These are phyloP conservation scores for Thalassiosira livingstoniorum DNA, from an alignment of 352 stramenopile genomes.

Conservation along the genomic window DNA sequence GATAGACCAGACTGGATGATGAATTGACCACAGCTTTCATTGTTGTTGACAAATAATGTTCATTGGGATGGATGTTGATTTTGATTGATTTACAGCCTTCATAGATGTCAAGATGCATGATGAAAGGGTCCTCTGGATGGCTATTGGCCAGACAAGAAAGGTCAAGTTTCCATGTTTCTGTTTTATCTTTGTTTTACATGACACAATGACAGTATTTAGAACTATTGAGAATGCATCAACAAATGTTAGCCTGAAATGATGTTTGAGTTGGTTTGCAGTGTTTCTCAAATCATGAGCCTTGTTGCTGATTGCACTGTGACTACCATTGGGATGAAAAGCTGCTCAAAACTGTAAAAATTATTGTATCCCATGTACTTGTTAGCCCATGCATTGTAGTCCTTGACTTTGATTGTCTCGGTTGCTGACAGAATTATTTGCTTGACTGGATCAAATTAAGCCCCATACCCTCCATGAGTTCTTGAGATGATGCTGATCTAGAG, in stretches of 20 bases:
- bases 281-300: neutral
- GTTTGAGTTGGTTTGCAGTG: neutral
- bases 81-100: conserved; percentile 17
- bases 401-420: neutral
- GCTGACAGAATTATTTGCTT: neutral
- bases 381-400: neutral
- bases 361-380: neutral
- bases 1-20: neutral
- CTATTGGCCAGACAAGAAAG: conserved; percentile 4
- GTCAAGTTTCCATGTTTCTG: conserved; percentile 30
- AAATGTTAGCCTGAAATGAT: neutral
- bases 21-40: neutral
- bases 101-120: conserved; percentile 30
- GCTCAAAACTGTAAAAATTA: neutral
- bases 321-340: neutral
- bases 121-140: neutral
- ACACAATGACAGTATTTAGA: conserved; percentile 5
- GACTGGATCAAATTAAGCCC: neutral
- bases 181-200: conserved; percentile 31
- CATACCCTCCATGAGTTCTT: neutral
- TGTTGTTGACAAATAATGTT: neutral
- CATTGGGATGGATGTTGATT: neutral
- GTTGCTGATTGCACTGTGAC: neutral
- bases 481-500: neutral
- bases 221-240: conserved; percentile 8